These are phyloP conservation scores for Geotrichum macrosporum DNA, from an alignment of 1,139 yeast genomes.

Conservation along the genomic window DNA sequence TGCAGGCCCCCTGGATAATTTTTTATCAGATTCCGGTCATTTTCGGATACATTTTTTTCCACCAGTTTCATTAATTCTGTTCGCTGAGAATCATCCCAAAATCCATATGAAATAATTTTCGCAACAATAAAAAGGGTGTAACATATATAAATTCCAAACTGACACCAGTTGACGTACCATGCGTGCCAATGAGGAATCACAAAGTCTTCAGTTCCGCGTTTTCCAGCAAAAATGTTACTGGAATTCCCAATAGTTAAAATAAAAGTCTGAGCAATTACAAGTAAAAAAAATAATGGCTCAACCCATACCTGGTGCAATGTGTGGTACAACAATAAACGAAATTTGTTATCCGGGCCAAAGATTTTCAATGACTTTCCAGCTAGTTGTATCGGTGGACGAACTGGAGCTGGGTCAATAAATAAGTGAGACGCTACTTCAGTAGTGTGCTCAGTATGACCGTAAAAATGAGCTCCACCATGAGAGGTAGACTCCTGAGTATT, in stretches of 20 bases:
- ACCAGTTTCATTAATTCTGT: neutral
- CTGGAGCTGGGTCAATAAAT: no score
- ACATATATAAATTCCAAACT: constrained; percentile 48
- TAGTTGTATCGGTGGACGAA: constrained; percentile 15
- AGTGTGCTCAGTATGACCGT: no score
- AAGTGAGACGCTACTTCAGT: no score
- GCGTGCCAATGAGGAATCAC: constrained; percentile 10
- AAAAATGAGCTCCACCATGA: no score
- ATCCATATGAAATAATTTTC: constrained; percentile 69
- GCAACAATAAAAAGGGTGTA: constrained; percentile 60
- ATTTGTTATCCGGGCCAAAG: constrained; percentile 27
- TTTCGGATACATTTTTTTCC: neutral
- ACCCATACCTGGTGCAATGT: constrained; percentile 29
- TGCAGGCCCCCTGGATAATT: neutral
- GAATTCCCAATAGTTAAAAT: constrained; percentile 35
- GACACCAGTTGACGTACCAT: constrained; percentile 13
- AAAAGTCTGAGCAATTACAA: constrained; percentile 30
- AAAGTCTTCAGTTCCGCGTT: constrained; percentile 2
- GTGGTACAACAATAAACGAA: constrained; percentile 28
- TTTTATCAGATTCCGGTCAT: neutral
- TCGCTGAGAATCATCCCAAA: constrained; percentile 30
- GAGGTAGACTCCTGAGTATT: no score
- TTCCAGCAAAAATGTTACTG: constrained; percentile 30
- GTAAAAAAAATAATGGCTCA: constrained; percentile 29
- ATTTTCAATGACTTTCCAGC: constrained; percentile 28